Base-by-base conservation (phyloP, 305 asterid species). In the Fraxinus greggii region DNA sequence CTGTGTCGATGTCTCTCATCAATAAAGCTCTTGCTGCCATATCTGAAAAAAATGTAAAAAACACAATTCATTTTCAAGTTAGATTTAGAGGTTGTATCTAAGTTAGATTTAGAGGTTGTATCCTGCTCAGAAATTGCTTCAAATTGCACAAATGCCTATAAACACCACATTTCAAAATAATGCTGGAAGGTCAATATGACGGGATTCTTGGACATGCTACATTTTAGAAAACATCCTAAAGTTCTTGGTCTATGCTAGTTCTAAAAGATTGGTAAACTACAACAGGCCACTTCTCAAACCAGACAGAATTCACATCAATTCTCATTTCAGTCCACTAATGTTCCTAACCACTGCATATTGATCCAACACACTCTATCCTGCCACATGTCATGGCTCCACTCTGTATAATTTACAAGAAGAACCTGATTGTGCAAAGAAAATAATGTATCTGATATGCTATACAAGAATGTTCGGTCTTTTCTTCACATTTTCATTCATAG, bases 1-100 rank as follows among this genome's bases (percentile, higher is more conserved):
- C 99, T 90, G 86, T 95, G 99, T 56, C 98, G 93, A 87, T 95
- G 98, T 87, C 99, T 95, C 91, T 95, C 99, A 84, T 95, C 99
- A 84, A 92, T 80, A 76, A 70, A 92, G 81, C 87, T 91, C 83
- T 8, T 70, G 84, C 75, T 85, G 26, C 92, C 97, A 59, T 95
- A 95, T 84, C 98, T 95, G 89, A 74, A 4, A 48, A 84, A 29
- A 51, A 42, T 63, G 78, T 35, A 38, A 38, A 38, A 38, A 26
- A 1, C 8, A 38, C 15, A 56, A 10, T 38, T 65, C 79, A 26
- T 42, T 36, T 81, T 45, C 81, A 51, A 59, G 74, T 78, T 35
- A 80, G 79, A 80, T 45, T 29, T 79, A 76, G 65, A 76, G 67
- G 61, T 29, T 61, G 13, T 61, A 61, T 54, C 29, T n/a, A 51